Evolutionary conservation across 2,329 filamentous ascomycete genomes (phyloP).

Genomic region (Fusarium avenaceum): DNA sequence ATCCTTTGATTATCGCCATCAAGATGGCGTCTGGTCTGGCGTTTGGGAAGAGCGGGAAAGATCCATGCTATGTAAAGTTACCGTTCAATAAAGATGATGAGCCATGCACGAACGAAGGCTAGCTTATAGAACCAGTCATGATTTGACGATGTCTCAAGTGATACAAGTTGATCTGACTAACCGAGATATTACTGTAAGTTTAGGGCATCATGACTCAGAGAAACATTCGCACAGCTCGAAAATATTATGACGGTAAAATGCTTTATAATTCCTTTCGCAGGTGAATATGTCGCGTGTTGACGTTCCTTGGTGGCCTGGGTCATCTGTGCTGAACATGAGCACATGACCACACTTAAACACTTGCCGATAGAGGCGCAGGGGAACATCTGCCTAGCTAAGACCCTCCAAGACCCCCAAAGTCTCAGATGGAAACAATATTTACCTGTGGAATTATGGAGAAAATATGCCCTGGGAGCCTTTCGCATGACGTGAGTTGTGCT

Average conservation of each 20-base stretch:
- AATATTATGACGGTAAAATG: neutral
- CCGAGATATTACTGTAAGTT: neutral
- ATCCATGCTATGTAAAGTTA: conserved; percentile 51
- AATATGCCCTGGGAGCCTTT: conserved; percentile 26
- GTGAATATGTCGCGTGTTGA: conserved; percentile 40
- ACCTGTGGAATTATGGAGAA: conserved; percentile 21
- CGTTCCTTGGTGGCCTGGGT: conserved; percentile 27
- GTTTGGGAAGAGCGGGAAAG: conserved; percentile 52
- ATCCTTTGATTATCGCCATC: conserved; percentile 42
- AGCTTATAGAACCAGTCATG: conserved; percentile 42
- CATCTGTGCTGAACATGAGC: conserved; percentile 35
- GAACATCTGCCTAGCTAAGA: conserved; percentile 44
- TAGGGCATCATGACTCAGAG: neutral
- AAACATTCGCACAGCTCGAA: neutral
- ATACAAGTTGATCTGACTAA: neutral
- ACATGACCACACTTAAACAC: conserved; percentile 44
- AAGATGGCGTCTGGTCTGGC: conserved; percentile 52
- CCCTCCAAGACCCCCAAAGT: conserved; percentile 9
- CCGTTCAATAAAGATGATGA: conserved; percentile 45
- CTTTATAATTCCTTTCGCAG: conserved; percentile 10
- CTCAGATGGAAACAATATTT: conserved; percentile 2
- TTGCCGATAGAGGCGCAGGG: conserved; percentile 41
- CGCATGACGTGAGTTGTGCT: conserved; percentile 43
- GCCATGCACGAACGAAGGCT: conserved; percentile 39
- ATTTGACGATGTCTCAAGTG: conserved; percentile 3